These are phyloP conservation scores for Heracleum sosnowskyi DNA, from an alignment of 129 eudicot species.

Conservation along the genomic window DNA sequence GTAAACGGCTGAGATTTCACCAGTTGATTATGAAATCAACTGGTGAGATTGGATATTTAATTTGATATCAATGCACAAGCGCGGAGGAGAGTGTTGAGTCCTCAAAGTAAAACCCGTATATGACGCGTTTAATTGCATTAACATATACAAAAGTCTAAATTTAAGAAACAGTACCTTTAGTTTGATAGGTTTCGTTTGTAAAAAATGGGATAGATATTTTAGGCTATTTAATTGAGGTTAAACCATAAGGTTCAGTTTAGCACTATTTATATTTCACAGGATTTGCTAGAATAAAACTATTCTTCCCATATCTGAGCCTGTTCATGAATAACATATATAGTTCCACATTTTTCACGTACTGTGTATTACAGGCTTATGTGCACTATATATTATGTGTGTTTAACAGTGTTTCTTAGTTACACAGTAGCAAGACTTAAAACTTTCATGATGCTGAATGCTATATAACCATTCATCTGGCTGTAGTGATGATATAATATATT, in stretches of 20 bases:
- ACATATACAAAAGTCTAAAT: neutral
- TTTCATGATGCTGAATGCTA: neutral
- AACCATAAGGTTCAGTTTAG: neutral
- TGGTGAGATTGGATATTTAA: neutral
- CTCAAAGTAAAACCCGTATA: neutral
- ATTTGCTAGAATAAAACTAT: too few relatives aligned
- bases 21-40: neutral
- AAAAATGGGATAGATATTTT: neutral
- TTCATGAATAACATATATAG: neutral
- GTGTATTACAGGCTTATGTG: neutral
- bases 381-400: neutral
- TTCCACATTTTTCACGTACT: neutral
- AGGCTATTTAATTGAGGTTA: neutral
- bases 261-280: neutral
- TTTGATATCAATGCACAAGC: neutral
- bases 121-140: neutral
- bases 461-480: neutral
- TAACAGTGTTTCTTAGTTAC: neutral
- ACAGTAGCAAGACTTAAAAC: neutral
- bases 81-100: neutral
- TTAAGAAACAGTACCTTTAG: neutral
- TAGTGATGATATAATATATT: neutral
- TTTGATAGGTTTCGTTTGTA: too few relatives aligned
- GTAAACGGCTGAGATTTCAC: slow-evolving; percentile 23
- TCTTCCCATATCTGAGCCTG: neutral